Evolutionary conservation across 805 yeast species (phyloP).

Genomic region (Maudiozyma pseudohumilis): DNA sequence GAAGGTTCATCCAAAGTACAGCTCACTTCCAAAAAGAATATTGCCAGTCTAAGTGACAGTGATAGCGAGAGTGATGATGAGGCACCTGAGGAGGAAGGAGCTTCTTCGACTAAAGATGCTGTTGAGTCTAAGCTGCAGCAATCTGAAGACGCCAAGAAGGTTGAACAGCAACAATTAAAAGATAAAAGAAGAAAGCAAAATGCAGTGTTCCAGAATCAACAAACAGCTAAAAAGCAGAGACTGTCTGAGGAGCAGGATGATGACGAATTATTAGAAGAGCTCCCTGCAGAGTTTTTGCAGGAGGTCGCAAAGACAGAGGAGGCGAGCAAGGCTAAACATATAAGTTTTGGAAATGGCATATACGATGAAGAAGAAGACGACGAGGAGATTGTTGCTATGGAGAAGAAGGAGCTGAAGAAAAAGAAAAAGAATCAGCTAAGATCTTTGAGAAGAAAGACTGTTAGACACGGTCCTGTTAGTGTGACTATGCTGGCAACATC

Average conservation of each 20-base stretch:
- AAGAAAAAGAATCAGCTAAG: conserved; percentile 29
- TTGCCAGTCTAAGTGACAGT: conserved; percentile 1
- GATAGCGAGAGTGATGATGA: conserved; percentile 33
- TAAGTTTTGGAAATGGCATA: conserved; percentile 28
- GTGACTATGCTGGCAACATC: conserved; percentile 27
- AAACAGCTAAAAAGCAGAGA: conserved; percentile 21
- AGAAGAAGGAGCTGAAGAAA: conserved; percentile 6
- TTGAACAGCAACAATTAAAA: conserved; percentile 22
- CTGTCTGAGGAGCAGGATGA: conserved; percentile 8
- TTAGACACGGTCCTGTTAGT: conserved; percentile 34
- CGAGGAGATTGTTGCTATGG: conserved; percentile 11
- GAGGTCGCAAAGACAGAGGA: conserved; percentile 16
- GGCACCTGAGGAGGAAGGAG: conserved; percentile 43
- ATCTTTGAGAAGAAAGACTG: conserved; percentile 21
- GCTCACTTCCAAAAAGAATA: conserved; percentile 3
- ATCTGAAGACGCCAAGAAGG: conserved; percentile 19
- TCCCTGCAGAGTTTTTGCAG: conserved; percentile 34
- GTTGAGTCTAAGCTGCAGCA: conserved; percentile 20
- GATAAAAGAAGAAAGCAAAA: conserved; percentile 29
- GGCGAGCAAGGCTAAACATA: conserved; percentile 21
- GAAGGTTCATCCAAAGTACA: not conserved
- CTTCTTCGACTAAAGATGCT: conserved; percentile 20
- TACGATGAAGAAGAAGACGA: conserved; percentile 14
- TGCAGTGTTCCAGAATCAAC: conserved; percentile 25
- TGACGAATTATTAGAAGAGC: conserved; percentile 28